These are phyloP conservation scores for Gnaphalium uliginosum DNA, from an alignment of 129 eudicot genomes.

Conservation along the genomic window DNA sequence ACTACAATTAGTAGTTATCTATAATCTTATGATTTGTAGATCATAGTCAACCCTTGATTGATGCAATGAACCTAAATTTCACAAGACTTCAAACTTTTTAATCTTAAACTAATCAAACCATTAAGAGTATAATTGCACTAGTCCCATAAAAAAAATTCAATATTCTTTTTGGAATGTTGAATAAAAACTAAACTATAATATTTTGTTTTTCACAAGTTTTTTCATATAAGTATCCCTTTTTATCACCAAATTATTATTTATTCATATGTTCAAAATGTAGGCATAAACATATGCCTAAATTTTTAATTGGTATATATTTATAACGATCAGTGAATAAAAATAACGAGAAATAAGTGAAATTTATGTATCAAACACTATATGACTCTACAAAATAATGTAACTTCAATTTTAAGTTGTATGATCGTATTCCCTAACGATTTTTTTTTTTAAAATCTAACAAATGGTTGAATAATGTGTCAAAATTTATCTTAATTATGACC, in stretches of 20 bases:
- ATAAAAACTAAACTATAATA: background rate
- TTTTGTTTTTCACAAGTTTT: background rate
- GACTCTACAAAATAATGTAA: too few species aligned
- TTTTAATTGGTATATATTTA: background rate
- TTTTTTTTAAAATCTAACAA: background rate
- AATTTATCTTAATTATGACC: background rate
- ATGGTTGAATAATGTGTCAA: background rate
- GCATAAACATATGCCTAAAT: background rate
- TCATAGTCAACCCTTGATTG: constrained; percentile 1
- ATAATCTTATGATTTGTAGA: constrained; percentile 8
- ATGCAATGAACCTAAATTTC: constrained; percentile 19
- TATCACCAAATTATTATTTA: background rate
- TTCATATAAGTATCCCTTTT: background rate
- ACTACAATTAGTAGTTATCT: background rate
- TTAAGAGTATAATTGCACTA: constrained; percentile 8
- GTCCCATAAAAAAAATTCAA: background rate
- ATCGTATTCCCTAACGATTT: background rate
- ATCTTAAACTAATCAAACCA: background rate
- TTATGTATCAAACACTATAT: too few species aligned
- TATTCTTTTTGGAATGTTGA: background rate
- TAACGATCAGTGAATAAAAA: background rate
- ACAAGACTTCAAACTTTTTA: background rate
- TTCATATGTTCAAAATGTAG: too few species aligned
- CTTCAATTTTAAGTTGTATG: background rate
- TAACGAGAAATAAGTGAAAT: too few species aligned